Conservation (phyloP, 495 filamentous ascomycete genomes). For the Hypoxylon trugodes region DNA sequence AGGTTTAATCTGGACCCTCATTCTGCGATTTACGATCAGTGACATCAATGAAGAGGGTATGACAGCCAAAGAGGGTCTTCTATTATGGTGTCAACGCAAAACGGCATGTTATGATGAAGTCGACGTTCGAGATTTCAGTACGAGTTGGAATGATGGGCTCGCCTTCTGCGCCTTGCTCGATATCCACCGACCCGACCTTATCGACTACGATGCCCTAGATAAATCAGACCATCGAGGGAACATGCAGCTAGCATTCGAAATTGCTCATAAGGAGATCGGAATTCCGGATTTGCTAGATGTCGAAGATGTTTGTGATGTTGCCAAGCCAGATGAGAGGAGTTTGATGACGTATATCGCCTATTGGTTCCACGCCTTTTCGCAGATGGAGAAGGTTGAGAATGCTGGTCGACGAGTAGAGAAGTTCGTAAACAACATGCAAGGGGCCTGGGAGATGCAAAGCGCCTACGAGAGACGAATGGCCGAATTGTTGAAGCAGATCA, state of each 20-base stretch:
- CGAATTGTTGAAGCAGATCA: constrained; percentile 76
- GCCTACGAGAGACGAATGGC: constrained; percentile 90
- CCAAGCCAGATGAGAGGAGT: constrained; percentile 92
- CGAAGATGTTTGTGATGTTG: constrained; percentile 96
- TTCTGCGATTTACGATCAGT: constrained; percentile 96
- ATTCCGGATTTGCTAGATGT: constrained; percentile 96
- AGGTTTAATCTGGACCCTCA: constrained; percentile 96
- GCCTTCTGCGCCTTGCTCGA: constrained; percentile 97
- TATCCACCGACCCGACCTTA: constrained; percentile 95
- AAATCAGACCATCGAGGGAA: constrained; percentile 95
- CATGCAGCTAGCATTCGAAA: constrained; percentile 96
- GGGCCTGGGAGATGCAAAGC: constrained; percentile 99
- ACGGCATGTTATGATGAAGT: constrained; percentile 98
- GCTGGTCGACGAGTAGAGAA: constrained; percentile 96
- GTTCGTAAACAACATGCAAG: constrained; percentile 98
- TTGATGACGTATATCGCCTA: constrained; percentile 99
- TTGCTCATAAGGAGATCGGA: constrained; percentile 94
- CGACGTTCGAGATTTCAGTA: constrained; percentile 90
- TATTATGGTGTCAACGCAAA: constrained; percentile 98
- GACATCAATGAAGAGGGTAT: constrained; percentile 98
- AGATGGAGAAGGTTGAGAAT: constrained; percentile 97
- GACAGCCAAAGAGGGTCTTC: constrained; percentile 94
- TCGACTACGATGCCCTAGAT: constrained; percentile 93
- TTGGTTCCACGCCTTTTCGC: constrained; percentile 99
- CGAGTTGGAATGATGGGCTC: constrained; percentile 95